These are phyloP conservation scores for Cryptococcus sp. DNA, from an alignment of 1,284 basidiomycete genomes.

Conservation along the genomic window DNA sequence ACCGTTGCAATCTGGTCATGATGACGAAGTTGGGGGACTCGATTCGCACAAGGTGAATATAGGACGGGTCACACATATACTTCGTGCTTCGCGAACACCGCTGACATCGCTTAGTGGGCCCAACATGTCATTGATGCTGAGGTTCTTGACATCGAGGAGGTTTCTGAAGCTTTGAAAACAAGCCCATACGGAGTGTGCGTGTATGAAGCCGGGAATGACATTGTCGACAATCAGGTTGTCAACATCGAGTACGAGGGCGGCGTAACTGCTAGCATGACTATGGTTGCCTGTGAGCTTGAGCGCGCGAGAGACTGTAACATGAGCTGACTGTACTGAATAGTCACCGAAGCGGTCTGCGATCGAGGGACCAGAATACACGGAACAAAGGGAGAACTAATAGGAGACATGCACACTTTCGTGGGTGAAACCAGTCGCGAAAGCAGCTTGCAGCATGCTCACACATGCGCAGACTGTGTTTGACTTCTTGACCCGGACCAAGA, in stretches of 20 bases:
- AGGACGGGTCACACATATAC: not conserved
- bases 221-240: constrained; percentile 79
- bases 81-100: not conserved
- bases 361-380: constrained; percentile 77
- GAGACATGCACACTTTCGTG: constrained; percentile 71
- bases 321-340: constrained; percentile 1
- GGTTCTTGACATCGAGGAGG: constrained; percentile 73
- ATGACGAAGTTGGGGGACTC: not conserved
- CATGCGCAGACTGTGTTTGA: constrained; percentile 61
- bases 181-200: constrained; percentile 80
- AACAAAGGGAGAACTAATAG: constrained; percentile 76
- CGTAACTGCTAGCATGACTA: constrained; percentile 75
- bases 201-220: constrained; percentile 77
- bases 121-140: constrained; percentile 64
- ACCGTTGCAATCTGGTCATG: constrained; percentile 5
- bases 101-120: constrained; percentile 26
- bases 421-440: constrained; percentile 2
- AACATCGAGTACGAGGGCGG: constrained; percentile 78
- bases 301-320: not conserved
- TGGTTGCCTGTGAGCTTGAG: constrained; percentile 55
- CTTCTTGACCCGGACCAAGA: constrained; percentile 62
- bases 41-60: constrained; percentile 2
- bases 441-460: not conserved
- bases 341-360: constrained; percentile 62
- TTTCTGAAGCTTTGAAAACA: constrained; percentile 63